Percentiles rank a stretch among this genome's conserved stretches.
Evolutionary conservation across 371 early-diverging fungal genomes (phyloP).

Genomic region (Phascolomyces articulosus): DNA sequence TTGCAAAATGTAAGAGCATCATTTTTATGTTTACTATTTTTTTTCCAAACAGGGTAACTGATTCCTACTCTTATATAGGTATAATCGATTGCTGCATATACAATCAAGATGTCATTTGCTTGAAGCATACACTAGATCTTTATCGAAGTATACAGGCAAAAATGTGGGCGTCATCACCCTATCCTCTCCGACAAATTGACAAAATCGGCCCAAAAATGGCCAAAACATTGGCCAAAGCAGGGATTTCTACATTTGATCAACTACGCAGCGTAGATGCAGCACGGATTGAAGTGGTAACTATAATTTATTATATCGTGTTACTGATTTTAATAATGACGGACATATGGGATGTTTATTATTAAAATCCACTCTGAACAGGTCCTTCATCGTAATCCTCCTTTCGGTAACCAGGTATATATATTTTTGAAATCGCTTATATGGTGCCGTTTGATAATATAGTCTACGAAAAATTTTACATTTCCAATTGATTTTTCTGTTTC

Average conservation of each 20-base stretch:
- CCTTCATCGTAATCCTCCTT: slow-evolving; percentile 52
- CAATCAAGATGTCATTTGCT: slow-evolving; percentile 21
- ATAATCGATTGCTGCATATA: slow-evolving; percentile 43
- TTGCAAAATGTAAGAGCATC: slow-evolving; percentile 45
- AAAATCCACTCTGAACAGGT: slow-evolving; percentile 23
- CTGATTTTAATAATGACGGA: too few species aligned
- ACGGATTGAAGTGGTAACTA: slow-evolving; percentile 44
- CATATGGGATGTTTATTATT: not conserved
- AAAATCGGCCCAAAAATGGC: slow-evolving; percentile 44
- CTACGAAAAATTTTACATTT: not conserved
- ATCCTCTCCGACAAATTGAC: slow-evolving; percentile 40
- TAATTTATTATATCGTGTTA: not conserved
- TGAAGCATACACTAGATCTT: slow-evolving; percentile 38
- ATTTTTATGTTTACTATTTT: not conserved
- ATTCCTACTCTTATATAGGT: slow-evolving; percentile 18
- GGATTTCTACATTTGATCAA: slow-evolving; percentile 38
- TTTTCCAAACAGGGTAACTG: not conserved
- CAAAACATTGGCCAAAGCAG: slow-evolving; percentile 30
- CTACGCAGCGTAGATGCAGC: slow-evolving; percentile 37
- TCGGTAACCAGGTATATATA: slow-evolving; percentile 45
- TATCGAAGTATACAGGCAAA: slow-evolving; percentile 44
- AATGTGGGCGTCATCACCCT: slow-evolving; percentile 43
- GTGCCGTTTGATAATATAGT: too few species aligned
- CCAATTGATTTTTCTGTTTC: not conserved
- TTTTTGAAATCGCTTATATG: not conserved